These are phyloP conservation scores for Penicillium malachiteum DNA, from an alignment of 495 filamentous ascomycete species.

Conservation along the genomic window DNA sequence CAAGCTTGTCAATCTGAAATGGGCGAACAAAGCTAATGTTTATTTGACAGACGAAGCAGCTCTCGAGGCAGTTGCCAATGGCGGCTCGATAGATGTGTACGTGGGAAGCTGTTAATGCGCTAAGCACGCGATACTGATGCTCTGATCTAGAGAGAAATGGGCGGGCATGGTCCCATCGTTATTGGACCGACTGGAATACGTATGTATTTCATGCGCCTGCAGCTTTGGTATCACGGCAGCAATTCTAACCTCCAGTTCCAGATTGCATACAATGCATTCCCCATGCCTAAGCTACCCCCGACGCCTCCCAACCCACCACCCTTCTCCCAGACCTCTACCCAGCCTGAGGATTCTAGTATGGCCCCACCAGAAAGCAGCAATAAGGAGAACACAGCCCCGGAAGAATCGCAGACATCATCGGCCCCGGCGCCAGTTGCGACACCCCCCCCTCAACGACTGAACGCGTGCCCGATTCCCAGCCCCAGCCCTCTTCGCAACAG, in stretches of 20 bases:
- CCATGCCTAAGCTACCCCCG: conserved; percentile 43
- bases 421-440: conserved; percentile 26
- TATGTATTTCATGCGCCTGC: conserved; percentile 22
- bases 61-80: conserved; percentile 60
- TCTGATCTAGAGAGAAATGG: conserved; percentile 52
- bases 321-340: conserved; percentile 32
- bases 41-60: conserved; percentile 55
- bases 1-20: not conserved
- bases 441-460: conserved; percentile 41
- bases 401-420: conserved; percentile 30
- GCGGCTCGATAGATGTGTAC: conserved; percentile 70
- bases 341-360: conserved; percentile 32
- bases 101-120: conserved; percentile 14
- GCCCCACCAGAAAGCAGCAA: conserved; percentile 40
- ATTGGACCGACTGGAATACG: conserved; percentile 53
- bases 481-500: conserved; percentile 39
- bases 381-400: conserved; percentile 53
- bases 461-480: conserved; percentile 46
- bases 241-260: conserved; percentile 20
- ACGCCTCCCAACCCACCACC: conserved; percentile 26
- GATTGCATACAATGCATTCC: conserved; percentile 56
- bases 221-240: conserved; percentile 1
- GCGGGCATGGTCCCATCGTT: conserved; percentile 49
- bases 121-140: conserved; percentile 27
- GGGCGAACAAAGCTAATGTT: conserved; percentile 2